A percentile compares a stretch with the other conserved stretches of the same genome.
These are phyloP conservation scores for Botrytis fragariae DNA, from an alignment of 2,329 filamentous ascomycete species.

Conservation along the genomic window DNA sequence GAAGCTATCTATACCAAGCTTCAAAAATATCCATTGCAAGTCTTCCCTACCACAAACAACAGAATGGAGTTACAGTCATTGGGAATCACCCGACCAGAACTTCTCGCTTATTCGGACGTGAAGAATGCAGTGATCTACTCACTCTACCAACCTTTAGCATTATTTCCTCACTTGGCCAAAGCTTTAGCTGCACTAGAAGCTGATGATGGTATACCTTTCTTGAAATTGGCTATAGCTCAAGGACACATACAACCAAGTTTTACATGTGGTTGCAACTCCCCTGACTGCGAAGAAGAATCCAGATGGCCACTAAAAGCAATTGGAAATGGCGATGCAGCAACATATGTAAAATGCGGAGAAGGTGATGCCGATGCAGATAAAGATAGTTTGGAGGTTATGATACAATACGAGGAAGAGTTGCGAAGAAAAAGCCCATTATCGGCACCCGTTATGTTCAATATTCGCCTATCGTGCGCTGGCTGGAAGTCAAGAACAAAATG, in stretches of 20 bases:
- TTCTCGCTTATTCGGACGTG: constrained; percentile 36
- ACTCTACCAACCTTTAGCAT: constrained; percentile 35
- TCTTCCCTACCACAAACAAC: constrained; percentile 31
- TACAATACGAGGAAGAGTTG: constrained; percentile 36
- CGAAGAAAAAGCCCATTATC: constrained; percentile 22
- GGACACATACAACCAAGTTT: constrained; percentile 32
- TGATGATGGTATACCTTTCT: constrained; percentile 46
- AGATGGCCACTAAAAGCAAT: constrained; percentile 30
- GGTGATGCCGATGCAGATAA: constrained; percentile 43
- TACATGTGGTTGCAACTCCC: constrained; percentile 32
- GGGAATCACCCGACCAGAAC: constrained; percentile 28
- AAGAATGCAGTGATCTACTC: constrained; percentile 30
- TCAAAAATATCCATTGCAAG: constrained; percentile 22
- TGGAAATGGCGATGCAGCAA: constrained; percentile 27
- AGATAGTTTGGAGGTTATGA: constrained; percentile 39
- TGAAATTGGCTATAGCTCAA: constrained; percentile 20
- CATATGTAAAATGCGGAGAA: constrained; percentile 45
- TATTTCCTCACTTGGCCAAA: constrained; percentile 35
- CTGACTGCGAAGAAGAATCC: constrained; percentile 21
- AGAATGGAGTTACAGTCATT: constrained; percentile 25
- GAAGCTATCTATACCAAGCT: constrained; percentile 2
- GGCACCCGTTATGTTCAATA: not conserved
- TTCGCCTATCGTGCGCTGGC: constrained; percentile 25
- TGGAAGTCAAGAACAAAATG: constrained; percentile 7
- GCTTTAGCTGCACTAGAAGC: constrained; percentile 33